Conservation (phyloP, 1,284 basidiomycete genomes). For the Gymnopus androsaceus region DNA sequence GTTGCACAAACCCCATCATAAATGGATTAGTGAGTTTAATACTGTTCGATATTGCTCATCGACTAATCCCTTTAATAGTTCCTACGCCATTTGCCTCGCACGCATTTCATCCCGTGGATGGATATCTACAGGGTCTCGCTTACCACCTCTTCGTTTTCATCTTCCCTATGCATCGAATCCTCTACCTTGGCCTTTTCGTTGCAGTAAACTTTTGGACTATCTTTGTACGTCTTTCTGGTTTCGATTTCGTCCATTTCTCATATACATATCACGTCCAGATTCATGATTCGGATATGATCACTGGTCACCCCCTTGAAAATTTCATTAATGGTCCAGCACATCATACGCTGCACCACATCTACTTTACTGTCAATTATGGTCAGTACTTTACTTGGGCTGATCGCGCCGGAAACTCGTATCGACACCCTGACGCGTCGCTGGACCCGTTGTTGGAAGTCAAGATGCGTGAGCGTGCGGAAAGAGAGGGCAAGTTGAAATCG, state of each 20-base stretch:
- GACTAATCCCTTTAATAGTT: slow-evolving; percentile 49
- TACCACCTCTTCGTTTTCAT: slow-evolving; percentile 94
- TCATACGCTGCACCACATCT: slow-evolving; percentile 94
- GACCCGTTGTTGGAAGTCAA: slow-evolving; percentile 84
- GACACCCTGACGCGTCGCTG: slow-evolving; percentile 44
- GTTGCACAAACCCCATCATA: slow-evolving; percentile 97
- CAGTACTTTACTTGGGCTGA: slow-evolving; percentile 98
- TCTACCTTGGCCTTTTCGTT: slow-evolving; percentile 85
- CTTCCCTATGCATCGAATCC: slow-evolving; percentile 86
- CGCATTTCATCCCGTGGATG: slow-evolving; percentile 97
- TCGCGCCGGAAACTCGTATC: slow-evolving; percentile 81
- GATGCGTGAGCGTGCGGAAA: slow-evolving; percentile 21
- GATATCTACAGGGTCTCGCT: slow-evolving; percentile 91
- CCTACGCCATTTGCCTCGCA: slow-evolving; percentile 97
- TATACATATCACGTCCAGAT: too few relatives aligned
- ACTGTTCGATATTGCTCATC: neutral
- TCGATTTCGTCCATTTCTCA: too few relatives aligned
- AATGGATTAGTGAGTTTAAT: slow-evolving; percentile 83
- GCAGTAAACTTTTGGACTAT: slow-evolving; percentile 93
- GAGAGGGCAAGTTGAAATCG: slow-evolving; percentile 6
- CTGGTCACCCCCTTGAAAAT: slow-evolving; percentile 86
- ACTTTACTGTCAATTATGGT: slow-evolving; percentile 98
- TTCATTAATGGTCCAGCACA: slow-evolving; percentile 98
- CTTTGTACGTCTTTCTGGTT: slow-evolving; percentile 53
- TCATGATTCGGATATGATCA: slow-evolving; percentile 99